Conservation (phyloP, 768 basidiomycete genomes). For the Cystofilobasidium bisporidii region DNA sequence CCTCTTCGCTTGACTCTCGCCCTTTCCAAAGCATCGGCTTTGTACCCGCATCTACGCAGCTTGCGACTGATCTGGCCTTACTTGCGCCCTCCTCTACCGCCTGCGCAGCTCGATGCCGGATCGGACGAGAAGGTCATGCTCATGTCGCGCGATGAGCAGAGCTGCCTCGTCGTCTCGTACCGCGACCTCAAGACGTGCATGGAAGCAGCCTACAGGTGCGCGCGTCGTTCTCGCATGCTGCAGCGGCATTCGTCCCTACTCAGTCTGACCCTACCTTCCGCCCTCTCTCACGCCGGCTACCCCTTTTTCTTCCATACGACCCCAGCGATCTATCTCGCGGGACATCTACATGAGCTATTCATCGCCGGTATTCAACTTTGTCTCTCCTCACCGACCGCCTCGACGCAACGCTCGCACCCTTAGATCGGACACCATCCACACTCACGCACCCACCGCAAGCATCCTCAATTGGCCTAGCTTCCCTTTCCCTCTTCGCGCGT, state of each 20-base stretch:
- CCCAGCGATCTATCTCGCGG: neutral
- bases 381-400: neutral
- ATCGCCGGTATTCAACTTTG: too few relatives aligned
- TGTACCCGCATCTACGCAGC: too few relatives aligned
- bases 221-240: too few relatives aligned
- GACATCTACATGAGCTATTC: conserved; percentile 2
- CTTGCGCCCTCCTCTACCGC: neutral
- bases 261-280: too few relatives aligned
- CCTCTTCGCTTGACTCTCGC: neutral
- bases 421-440: too few relatives aligned
- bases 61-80: too few relatives aligned
- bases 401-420: neutral
- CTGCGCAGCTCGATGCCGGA: conserved; percentile 73
- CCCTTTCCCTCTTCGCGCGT: neutral
- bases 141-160: conserved; percentile 88
- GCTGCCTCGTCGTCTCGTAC: conserved; percentile 85
- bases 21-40: too few relatives aligned
- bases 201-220: conserved; percentile 59
- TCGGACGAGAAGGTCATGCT: conserved; percentile 92
- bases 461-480: neutral
- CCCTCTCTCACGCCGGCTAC: too few relatives aligned
- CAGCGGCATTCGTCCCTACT: neutral
- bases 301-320: too few relatives aligned
- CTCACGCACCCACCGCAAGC: too few relatives aligned
- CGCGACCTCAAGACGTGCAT: conserved; percentile 81